These are phyloP conservation scores for Antitrichia curtipendula DNA, from an alignment of 225 moss, liverwort and hornwort species.

Conservation along the genomic window DNA sequence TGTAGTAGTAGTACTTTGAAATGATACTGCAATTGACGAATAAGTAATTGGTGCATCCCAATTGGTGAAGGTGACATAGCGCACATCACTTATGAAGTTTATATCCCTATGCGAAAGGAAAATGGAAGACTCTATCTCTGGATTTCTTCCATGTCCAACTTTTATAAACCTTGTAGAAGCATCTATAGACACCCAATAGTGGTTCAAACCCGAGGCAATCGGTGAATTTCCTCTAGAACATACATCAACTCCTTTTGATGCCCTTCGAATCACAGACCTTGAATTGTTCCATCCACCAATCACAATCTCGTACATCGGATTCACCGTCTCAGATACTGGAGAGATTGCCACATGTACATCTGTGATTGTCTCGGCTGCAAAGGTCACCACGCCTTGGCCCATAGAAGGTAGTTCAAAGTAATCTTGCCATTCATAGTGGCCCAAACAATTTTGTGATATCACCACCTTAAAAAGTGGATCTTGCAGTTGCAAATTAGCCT, in stretches of 20 bases:
- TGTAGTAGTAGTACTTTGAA: too few species aligned
- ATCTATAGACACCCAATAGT: not conserved
- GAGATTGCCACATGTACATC: not conserved
- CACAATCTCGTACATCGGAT: not conserved
- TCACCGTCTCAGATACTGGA: not conserved
- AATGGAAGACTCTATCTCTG: not conserved
- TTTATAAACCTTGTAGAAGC: not conserved
- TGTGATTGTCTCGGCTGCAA: not conserved
- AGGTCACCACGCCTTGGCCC: not conserved
- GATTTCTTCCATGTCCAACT: not conserved
- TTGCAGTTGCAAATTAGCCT: not conserved
- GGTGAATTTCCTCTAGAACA: not conserved
- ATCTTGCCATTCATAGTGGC: not conserved
- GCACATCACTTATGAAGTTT: not conserved
- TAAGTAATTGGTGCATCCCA: not conserved
- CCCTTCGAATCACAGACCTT: not conserved
- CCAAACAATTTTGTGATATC: not conserved
- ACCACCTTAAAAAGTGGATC: not conserved
- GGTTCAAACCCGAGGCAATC: not conserved
- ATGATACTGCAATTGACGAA: too few species aligned
- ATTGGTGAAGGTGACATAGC: not conserved
- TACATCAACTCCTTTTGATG: not conserved
- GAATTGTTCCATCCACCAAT: not conserved
- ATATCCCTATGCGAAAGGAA: not conserved
- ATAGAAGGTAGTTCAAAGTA: not conserved